Base-by-base conservation (phyloP, 345 rosid species). In the Euphorbia tirucalli region DNA sequence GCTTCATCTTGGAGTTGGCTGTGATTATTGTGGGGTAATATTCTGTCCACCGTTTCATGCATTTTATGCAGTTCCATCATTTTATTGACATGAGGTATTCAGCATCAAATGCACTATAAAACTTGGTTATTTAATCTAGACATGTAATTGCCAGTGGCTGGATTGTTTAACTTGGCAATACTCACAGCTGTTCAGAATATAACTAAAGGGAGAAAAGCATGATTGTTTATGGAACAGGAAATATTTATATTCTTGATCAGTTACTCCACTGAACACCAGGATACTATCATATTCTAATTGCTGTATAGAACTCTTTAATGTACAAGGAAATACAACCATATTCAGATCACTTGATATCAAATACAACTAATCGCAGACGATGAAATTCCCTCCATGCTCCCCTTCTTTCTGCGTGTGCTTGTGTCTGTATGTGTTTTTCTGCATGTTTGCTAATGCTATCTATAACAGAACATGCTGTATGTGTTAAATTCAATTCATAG, bases 11-110 rank as follows among this genome's bases (percentile, higher is more conserved):
- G 54, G 68, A 50, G 73, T 65, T 77, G 97, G 97, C 65, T 93
- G 98, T 71, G 97, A 93, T 83, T 76, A 76, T 73, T 91, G 96
- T 65, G 98, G 88, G 80, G 91, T 87, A 83, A 81, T 48, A 63
- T 60, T 70, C 35, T 52, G 27, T 55, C 57, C 59, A 61, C 21
- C 63, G 9, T 41, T 67, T 48, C 61, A 37, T 49, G 7, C 15
- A 31, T 22, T 32, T 39, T 22, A 0, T 22, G 24, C 35, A 16
- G 24, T 31, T 64, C 27, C 32, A 22, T 61, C 5, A 24, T 48
- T 71, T 43, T 32, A 52, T 46, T 27, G 11, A 55, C 25, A 57
- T 41, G 59, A 32, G 49, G 41, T 46, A 66, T 16, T 46, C 24
- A 8, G 37, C 43, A 68, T 35, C 39, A 25, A 9, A n/a, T 48